These are phyloP conservation scores for Corrigiola litoralis DNA, from an alignment of 179 eudicot genomes.

Conservation along the genomic window DNA sequence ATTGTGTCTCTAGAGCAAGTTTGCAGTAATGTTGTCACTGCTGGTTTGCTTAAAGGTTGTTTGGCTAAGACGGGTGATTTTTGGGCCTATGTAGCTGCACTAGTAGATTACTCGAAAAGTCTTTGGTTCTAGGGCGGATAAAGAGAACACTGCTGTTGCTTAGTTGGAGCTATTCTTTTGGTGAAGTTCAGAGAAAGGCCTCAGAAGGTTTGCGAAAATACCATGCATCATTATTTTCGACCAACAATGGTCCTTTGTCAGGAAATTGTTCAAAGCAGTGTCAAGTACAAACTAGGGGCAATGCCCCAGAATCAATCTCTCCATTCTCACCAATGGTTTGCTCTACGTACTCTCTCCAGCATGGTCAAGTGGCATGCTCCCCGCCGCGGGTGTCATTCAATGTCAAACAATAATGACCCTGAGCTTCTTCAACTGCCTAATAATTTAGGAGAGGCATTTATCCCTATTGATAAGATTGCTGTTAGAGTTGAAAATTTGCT, in stretches of 20 bases:
- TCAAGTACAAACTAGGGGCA: conserved; percentile 6
- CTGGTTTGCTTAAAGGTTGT: too few relatives aligned
- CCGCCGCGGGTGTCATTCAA: conserved; percentile 3
- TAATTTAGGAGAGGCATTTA: background rate
- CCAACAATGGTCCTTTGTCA: background rate
- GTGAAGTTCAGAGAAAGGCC: background rate
- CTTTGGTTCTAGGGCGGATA: background rate
- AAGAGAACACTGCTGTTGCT: background rate
- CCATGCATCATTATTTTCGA: conserved; percentile 21
- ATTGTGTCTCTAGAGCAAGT: too few relatives aligned
- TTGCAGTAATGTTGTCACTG: too few relatives aligned
- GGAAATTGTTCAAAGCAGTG: conserved; percentile 1
- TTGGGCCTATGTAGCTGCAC: too few relatives aligned
- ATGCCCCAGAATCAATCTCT: conserved; percentile 7
- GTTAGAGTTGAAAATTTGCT: conserved; percentile 48
- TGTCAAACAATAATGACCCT: background rate
- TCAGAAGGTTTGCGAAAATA: background rate
- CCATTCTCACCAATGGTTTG: background rate
- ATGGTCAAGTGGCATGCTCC: conserved; percentile 9
- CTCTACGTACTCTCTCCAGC: background rate
- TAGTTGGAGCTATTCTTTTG: background rate
- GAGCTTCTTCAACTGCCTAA: conserved; percentile 11
- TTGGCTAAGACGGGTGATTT: too few relatives aligned
- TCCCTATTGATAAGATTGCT: conserved; percentile 26
- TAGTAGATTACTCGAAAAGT: background rate